Base-by-base conservation (phyloP, 225 moss, liverwort and hornwort genomes). In the Physcomitrellopsis africana region DNA sequence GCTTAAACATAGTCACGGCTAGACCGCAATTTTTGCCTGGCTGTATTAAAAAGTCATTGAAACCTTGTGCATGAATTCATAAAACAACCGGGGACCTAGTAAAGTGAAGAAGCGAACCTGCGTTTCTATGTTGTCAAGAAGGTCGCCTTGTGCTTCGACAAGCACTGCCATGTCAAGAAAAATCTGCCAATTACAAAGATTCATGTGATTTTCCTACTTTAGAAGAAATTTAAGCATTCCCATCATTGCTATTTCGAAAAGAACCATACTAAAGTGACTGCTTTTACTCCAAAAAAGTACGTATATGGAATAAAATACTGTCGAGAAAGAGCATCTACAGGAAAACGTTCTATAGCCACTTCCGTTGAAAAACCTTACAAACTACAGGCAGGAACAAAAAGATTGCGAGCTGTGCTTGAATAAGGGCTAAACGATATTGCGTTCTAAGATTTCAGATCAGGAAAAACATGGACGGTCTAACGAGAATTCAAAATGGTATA, bases 81-180 rank as follows among this genome's bases (percentile, higher is more conserved):
- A 6, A 48, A 8, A 65, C 41, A 24, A 69, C 14, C 11, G 4
- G 32, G 27, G 72, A 23, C 11, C 10, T 26, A 2, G 23, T 51
- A 20, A 63, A 60, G 47, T 67, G 51, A 74, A 16, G 53, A 19
- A 49, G 53, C 56, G 2, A 23, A 91, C 95, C 90, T 96, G 93
- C 56, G 81, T 86, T 82, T 96, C 95, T 63, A 96, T 96, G 19
- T 96, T 96, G 81, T 96, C 95, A 37, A 96, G 87, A 60, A 96
- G 83, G 80, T 96, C 93, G 59, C 95, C 95, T 81, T 96, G 95
- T 64, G 95, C 90, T 86, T 96, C 93, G 9, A 96, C 93, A 20
- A 96, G 90, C 32, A 96, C 95, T 57, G 95, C 95, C 95, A 96
- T 96, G 53, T 96, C 95, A 63, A 96, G 75, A 77, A 96, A 96